A percentile compares a stretch with the other conserved stretches of the same genome.
These are phyloP conservation scores for Geotrichum europaeum DNA, from an alignment of 1,139 yeast species.

Conservation along the genomic window DNA sequence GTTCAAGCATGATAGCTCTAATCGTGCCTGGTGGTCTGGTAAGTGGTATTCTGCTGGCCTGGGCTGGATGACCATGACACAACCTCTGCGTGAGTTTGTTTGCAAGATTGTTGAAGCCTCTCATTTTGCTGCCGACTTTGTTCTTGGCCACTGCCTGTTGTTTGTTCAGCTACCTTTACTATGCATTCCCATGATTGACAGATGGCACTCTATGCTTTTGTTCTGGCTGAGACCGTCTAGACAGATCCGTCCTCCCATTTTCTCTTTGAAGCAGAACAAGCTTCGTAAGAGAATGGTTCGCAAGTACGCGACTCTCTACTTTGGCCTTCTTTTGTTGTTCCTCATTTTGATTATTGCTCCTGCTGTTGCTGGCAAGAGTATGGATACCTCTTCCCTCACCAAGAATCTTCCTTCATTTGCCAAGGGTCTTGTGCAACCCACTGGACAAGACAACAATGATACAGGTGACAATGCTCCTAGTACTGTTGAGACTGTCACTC, in stretches of 20 bases:
- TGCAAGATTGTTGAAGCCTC: slow-evolving; percentile 93
- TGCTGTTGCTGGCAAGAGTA: slow-evolving; percentile 48
- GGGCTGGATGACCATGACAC: slow-evolving; percentile 95
- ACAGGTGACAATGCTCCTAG: slow-evolving; percentile 42
- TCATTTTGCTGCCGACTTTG: slow-evolving; percentile 94
- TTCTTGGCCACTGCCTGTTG: slow-evolving; percentile 81
- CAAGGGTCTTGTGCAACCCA: slow-evolving; percentile 82
- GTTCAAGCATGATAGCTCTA: slow-evolving; percentile 93
- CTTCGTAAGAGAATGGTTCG: slow-evolving; percentile 98
- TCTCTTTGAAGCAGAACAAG: slow-evolving; percentile 93
- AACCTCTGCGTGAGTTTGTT: slow-evolving; percentile 91
- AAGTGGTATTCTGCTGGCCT: slow-evolving; percentile 95
- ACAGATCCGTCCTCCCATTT: slow-evolving; percentile 98
- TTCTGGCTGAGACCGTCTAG: slow-evolving; percentile 98
- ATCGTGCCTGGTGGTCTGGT: slow-evolving; percentile 99
- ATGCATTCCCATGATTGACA: slow-evolving; percentile 81
- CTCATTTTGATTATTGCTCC: slow-evolving; percentile 84
- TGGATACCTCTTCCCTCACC: slow-evolving; percentile 23
- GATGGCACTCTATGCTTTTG: slow-evolving; percentile 97
- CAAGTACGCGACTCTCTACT: slow-evolving; percentile 83
- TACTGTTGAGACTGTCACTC: slow-evolving; percentile 31
- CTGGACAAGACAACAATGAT: slow-evolving; percentile 73
- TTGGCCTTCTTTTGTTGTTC: slow-evolving; percentile 61
- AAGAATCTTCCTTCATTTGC: slow-evolving; percentile 42
- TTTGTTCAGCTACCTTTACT: slow-evolving; percentile 87